Evolutionary conservation across 2,329 filamentous ascomycete species (phyloP), one percentile per base, ranked within the genome.

Genomic region (Clarireedia hainanense): DNA sequence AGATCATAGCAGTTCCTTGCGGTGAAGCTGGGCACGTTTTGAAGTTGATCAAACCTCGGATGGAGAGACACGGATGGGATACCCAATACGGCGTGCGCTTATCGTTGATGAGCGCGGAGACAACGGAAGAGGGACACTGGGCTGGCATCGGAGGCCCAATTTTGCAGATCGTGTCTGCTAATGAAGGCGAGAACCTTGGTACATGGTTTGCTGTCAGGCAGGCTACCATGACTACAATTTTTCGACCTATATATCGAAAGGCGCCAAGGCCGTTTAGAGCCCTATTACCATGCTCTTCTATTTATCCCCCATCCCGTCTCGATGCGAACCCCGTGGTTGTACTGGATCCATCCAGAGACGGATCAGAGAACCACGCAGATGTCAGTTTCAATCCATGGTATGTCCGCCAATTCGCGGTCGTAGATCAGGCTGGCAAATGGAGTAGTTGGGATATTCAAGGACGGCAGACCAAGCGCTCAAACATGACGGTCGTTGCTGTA

Each of bases 401-500:
- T 57, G 71, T 74, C 15, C 77, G 81, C 1, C 84, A 87, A 63
- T 71, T 91, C 52, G 84, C 77, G 15, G 73, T 90, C 26, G 74
- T 91, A 17, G 85, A 91, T 63, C 75, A 81, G 51, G 72, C 72
- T 36, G 86, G 86, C 1, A 74, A 73, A 56, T 91, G 87, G 88
- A 83, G 74, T 45, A 69, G 89, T 4, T 89, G 85, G 83, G 76
- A 86, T 58, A 57, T 70, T 42, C 68, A 69, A 49, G 61, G 58
- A 6, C 39, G 48, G 15, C 57, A 58, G 37, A 52, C 27, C 14
- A 65, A 58, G 20, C 48, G 47, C 3, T 45, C 45, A 5, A 40
- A 47, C 3, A 50, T 59, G 47, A 34, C 58, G 26, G 37, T 66
- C 3, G 30, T 59, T n/a, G 9, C 59, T 9, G 63, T 57, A 6